A percentile compares a stretch with the other conserved stretches of the same genome.
Conservation (phyloP, 2,329 filamentous ascomycete species). For the Ascochyta pisi region DNA sequence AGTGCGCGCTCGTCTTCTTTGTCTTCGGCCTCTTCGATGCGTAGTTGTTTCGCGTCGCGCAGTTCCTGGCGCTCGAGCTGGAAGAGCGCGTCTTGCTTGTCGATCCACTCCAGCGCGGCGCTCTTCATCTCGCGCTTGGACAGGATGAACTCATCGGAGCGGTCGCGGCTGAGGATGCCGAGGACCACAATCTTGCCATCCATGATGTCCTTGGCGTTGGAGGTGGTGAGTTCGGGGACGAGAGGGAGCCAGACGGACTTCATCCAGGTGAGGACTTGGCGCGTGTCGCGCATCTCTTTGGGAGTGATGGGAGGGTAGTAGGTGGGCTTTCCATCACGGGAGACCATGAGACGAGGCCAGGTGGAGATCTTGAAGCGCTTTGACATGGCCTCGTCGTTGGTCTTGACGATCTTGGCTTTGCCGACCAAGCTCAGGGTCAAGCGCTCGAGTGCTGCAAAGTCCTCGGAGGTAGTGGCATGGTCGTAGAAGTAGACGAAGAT, state of each 20-base stretch:
- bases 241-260: constrained; percentile 94
- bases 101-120: constrained; percentile 96
- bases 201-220: constrained; percentile 95
- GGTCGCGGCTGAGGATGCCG: constrained; percentile 81
- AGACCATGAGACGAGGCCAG: constrained; percentile 92
- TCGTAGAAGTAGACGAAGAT: constrained; percentile 99
- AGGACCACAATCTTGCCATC: constrained; percentile 93
- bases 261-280: constrained; percentile 89
- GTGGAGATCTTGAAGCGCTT: constrained; percentile 94
- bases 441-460: constrained; percentile 86
- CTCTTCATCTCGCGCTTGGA: constrained; percentile 92
- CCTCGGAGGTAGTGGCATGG: constrained; percentile 89
- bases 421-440: constrained; percentile 88
- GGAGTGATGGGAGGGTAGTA: constrained; percentile 90
- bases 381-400: constrained; percentile 75
- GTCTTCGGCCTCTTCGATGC: constrained; percentile 95
- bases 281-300: constrained; percentile 88
- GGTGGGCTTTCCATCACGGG: constrained; percentile 84
- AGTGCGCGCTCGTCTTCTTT: constrained; percentile 87
- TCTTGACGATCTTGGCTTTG: constrained; percentile 91
- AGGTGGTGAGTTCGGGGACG: constrained; percentile 88
- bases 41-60: constrained; percentile 90
- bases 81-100: constrained; percentile 90
- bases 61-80: constrained; percentile 92
- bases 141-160: constrained; percentile 77